These are phyloP conservation scores for Cercospora sp. DNA, from an alignment of 2,329 filamentous ascomycete species.

Conservation along the genomic window DNA sequence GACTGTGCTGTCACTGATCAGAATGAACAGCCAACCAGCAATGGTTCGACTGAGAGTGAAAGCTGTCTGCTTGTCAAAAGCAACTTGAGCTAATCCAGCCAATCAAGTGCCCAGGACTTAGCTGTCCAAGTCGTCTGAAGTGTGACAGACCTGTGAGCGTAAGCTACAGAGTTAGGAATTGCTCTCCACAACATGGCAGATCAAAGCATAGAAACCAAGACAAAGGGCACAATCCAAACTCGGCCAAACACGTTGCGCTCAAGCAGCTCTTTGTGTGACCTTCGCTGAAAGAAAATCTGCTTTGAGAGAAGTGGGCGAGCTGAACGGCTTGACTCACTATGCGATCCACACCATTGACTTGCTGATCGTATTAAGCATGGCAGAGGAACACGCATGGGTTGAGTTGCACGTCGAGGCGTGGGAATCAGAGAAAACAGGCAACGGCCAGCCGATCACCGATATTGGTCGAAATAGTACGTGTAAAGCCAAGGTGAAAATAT, in stretches of 20 bases:
- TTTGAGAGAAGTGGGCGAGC: not conserved
- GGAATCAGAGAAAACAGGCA: not conserved
- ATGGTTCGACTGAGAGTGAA: too few species aligned
- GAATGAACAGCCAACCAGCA: too few species aligned
- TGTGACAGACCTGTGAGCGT: too few species aligned
- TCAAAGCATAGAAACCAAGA: not conserved
- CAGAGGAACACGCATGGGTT: not conserved
- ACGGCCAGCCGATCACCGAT: not conserved
- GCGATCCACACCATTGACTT: not conserved
- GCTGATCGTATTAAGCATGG: not conserved
- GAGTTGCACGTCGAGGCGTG: not conserved
- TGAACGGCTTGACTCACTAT: not conserved
- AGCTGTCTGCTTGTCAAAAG: too few species aligned
- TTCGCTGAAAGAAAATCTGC: not conserved
- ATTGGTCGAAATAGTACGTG: not conserved
- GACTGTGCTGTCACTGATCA: too few species aligned
- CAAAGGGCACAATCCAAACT: not conserved
- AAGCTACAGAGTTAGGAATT: not conserved
- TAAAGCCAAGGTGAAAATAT: not conserved
- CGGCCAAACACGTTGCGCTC: not conserved
- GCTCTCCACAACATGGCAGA: too few species aligned
- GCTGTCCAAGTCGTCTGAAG: too few species aligned
- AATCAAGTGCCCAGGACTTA: too few species aligned
- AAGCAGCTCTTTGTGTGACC: not conserved
- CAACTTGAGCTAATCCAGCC: too few species aligned